phyloP scores from a whole-genome alignment of 352 stramenopile species.

The Globisporangium paddicum region DNA sequence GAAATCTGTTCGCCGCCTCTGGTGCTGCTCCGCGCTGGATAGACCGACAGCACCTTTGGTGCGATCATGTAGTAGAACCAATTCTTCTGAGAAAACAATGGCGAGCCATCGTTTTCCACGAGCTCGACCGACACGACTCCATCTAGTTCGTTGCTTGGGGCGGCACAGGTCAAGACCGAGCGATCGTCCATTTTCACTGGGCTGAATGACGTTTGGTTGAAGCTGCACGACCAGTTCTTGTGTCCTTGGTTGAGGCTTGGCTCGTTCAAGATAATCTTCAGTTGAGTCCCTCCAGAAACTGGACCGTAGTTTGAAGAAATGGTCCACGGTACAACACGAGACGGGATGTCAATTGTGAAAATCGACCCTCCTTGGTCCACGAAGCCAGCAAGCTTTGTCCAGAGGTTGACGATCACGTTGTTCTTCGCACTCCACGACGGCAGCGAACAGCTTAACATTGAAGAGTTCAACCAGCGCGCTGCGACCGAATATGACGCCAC shows the following conservation, averaged over 20 bases:
- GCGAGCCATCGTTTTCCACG: not conserved
- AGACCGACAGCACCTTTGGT: constrained; percentile 22
- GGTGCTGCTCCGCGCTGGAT: constrained; percentile 11
- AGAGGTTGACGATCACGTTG: constrained; percentile 22
- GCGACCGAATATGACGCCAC: constrained; percentile 15
- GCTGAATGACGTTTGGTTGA: constrained; percentile 22
- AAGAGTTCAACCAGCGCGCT: constrained; percentile 32
- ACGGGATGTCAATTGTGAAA: constrained; percentile 4
- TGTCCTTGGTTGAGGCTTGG: not conserved
- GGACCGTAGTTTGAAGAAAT: constrained; percentile 21
- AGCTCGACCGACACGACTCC: constrained; percentile 23
- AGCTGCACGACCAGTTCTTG: constrained; percentile 34
- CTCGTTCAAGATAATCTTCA: constrained; percentile 1
- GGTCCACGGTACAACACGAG: constrained; percentile 14
- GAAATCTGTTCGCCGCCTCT: constrained; percentile 21
- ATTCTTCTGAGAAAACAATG: constrained; percentile 9
- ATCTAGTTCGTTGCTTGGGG: constrained; percentile 12
- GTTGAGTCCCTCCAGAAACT: constrained; percentile 7
- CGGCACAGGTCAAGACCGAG: constrained; percentile 9
- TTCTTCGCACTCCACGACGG: constrained; percentile 14
- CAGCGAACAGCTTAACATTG: constrained; percentile 25
- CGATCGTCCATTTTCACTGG: constrained; percentile 2
- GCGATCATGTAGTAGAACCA: constrained; percentile 32
- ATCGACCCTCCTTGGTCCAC: constrained; percentile 1
- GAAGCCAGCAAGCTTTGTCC: constrained; percentile 15